These are phyloP conservation scores for Gnaphalium uliginosum DNA, from an alignment of 129 eudicot genomes.

Conservation along the genomic window DNA sequence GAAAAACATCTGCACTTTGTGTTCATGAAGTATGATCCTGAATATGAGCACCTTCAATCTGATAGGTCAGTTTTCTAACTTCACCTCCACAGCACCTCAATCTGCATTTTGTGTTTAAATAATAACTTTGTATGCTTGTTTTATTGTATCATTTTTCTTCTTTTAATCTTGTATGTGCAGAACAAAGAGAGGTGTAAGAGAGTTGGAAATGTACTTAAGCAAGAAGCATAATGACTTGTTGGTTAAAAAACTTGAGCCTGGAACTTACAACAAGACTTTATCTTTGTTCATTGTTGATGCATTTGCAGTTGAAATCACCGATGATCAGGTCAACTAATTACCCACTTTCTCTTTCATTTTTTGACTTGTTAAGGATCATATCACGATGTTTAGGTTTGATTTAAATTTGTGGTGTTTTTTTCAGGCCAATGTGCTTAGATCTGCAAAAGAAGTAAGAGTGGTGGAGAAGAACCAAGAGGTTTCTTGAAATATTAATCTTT, in stretches of 20 bases:
- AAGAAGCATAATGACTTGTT: slow-evolving; percentile 83
- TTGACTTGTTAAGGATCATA: slow-evolving; percentile 9
- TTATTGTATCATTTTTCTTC: not conserved
- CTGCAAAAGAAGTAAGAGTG: slow-evolving; percentile 84
- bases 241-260: slow-evolving; percentile 56
- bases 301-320: slow-evolving; percentile 87
- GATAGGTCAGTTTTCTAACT: slow-evolving; percentile 48
- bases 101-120: not conserved
- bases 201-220: slow-evolving; percentile 78
- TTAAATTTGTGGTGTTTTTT: slow-evolving; percentile 15
- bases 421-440: slow-evolving; percentile 91
- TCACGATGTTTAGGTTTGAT: not conserved
- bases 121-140: not conserved
- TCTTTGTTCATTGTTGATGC: slow-evolving; percentile 91
- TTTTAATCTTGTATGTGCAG: slow-evolving; percentile 25
- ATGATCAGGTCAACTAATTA: slow-evolving; percentile 53
- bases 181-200: slow-evolving; percentile 63
- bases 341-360: not conserved
- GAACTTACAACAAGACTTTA: slow-evolving; percentile 69
- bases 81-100: not conserved
- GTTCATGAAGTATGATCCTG: slow-evolving; percentile 93
- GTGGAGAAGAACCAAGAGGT: slow-evolving; percentile 98
- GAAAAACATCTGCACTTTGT: slow-evolving; percentile 58
- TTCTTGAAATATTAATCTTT: slow-evolving; percentile 26
- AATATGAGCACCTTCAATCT: slow-evolving; percentile 87